Base-by-base conservation (phyloP, 108 stramenopile species). In the Nannochloropsis oceanica region DNA sequence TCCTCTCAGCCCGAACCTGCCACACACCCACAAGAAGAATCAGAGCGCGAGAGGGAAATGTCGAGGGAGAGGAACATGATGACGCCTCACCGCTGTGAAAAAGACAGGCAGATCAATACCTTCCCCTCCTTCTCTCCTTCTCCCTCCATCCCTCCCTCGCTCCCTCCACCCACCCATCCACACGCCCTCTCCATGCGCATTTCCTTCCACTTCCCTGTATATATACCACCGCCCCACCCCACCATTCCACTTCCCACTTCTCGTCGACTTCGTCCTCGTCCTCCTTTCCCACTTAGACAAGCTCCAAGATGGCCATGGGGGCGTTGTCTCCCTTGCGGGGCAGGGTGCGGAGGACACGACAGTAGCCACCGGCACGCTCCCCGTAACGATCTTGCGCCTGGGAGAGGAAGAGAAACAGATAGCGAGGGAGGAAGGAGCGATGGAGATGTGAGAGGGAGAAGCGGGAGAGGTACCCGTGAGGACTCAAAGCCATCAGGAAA, bases 281-380 rank as follows among this genome's bases (percentile, higher is more conserved):
- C 59, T 2, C n/a, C 59, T n/a, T 73, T 7, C 7, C 7, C 59
- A 2, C 42, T 94, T 93, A 96, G 80, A 97, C 96, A 59, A 98
- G 92, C 89, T 98, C 97, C 86, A 98, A 93, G 81, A 96, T 93
- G 73, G 96, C 96, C 97, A 97, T 98, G 85, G 95, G 93, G 85
- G 97, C 96, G 87, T 96, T 97, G 91, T 98, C 97, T 27, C 97
- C 97, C 91, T 94, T 94, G 83, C 97, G 93, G 12, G 95, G 94
- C 86, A 95, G 92, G 81, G 95, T 96, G 86, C 94, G 93, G 88
- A 98, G 91, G 79, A 98, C 95, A 86, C 97, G 93, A 26, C 92
- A 93, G 94, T 98, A 98, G 59, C 97, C 97, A 44, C 89, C 90
- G 81, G 43, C 42, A 27, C 90, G 87, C 24, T 90, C 89, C 2